These are phyloP conservation scores for Hypoxylon sp. DNA, from an alignment of 2,329 filamentous ascomycete species.

Conservation along the genomic window DNA sequence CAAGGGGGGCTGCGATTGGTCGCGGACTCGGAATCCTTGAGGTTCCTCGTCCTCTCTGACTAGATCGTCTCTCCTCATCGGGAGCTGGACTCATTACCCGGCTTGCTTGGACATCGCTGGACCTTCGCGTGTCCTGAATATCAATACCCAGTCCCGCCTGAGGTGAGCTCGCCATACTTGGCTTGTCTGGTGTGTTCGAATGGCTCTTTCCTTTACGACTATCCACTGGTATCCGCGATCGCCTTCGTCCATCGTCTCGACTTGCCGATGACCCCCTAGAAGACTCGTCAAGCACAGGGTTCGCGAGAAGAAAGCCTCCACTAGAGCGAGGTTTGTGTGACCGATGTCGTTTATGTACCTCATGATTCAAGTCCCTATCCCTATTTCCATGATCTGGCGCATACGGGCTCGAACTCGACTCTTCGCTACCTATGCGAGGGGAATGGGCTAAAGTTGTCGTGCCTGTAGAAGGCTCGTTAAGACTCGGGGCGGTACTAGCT, in stretches of 20 bases:
- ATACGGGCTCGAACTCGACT: constrained; percentile 36
- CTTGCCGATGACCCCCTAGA: constrained; percentile 33
- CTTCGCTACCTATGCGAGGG: constrained; percentile 35
- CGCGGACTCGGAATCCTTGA: constrained; percentile 49
- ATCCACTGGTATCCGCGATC: constrained; percentile 52
- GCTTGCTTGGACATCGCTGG: constrained; percentile 32
- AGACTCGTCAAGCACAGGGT: constrained; percentile 56
- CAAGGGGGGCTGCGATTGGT: constrained; percentile 59
- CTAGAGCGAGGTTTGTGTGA: constrained; percentile 62
- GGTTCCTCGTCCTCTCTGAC: constrained; percentile 48
- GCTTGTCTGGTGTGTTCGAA: constrained; percentile 39
- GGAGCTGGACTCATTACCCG: constrained; percentile 32
- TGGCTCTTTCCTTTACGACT: constrained; percentile 50
- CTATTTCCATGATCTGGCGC: constrained; percentile 39
- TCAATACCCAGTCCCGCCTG: constrained; percentile 39
- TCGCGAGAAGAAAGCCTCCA: constrained; percentile 67
- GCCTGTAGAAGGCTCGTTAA: constrained; percentile 44
- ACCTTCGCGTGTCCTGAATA: constrained; percentile 33
- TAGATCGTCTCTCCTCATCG: constrained; percentile 47
- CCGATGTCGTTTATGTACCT: constrained; percentile 49
- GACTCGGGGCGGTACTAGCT: constrained; percentile 59
- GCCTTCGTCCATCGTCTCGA: constrained; percentile 54
- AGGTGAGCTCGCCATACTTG: constrained; percentile 14
- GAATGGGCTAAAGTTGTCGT: constrained; percentile 42
- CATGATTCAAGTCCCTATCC: constrained; percentile 41